phyloP scores from a whole-genome alignment of 352 stramenopile genomes.

The Globisporangium alternatum region DNA sequence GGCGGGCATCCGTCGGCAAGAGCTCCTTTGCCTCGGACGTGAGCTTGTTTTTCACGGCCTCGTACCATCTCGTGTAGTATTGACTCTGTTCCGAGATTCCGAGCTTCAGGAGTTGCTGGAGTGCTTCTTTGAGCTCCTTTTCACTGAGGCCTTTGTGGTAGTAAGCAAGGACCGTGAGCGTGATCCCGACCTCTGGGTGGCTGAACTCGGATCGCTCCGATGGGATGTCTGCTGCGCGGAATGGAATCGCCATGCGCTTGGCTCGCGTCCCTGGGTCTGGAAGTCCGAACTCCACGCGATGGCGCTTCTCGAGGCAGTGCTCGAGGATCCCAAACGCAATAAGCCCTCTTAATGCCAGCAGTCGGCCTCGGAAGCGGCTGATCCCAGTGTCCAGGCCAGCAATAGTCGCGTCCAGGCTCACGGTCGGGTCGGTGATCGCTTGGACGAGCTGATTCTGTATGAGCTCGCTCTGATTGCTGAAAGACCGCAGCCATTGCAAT shows the following conservation, averaged over 20 bases:
- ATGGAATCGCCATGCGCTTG: constrained; percentile 86
- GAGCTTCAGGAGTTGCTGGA: constrained; percentile 59
- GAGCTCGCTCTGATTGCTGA: constrained; percentile 12
- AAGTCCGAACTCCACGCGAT: constrained; percentile 81
- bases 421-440: constrained; percentile 32
- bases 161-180: constrained; percentile 81
- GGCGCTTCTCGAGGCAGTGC: constrained; percentile 83
- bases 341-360: constrained; percentile 73
- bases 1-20: constrained; percentile 48
- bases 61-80: constrained; percentile 74
- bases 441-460: constrained; percentile 25
- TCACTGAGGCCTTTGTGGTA: constrained; percentile 72
- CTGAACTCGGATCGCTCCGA: constrained; percentile 84
- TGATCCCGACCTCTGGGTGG: constrained; percentile 83
- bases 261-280: constrained; percentile 26
- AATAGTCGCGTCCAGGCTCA: constrained; percentile 27
- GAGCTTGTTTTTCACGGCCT: constrained; percentile 25
- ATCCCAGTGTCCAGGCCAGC: constrained; percentile 17
- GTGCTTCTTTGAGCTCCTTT: constrained; percentile 44
- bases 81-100: constrained; percentile 56
- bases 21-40: constrained; percentile 15
- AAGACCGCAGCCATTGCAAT: constrained; percentile 56
- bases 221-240: constrained; percentile 79
- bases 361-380: constrained; percentile 23
- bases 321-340: constrained; percentile 75